Conservation (phyloP, 2,329 filamentous ascomycete species). For the Didymella glomerata region DNA sequence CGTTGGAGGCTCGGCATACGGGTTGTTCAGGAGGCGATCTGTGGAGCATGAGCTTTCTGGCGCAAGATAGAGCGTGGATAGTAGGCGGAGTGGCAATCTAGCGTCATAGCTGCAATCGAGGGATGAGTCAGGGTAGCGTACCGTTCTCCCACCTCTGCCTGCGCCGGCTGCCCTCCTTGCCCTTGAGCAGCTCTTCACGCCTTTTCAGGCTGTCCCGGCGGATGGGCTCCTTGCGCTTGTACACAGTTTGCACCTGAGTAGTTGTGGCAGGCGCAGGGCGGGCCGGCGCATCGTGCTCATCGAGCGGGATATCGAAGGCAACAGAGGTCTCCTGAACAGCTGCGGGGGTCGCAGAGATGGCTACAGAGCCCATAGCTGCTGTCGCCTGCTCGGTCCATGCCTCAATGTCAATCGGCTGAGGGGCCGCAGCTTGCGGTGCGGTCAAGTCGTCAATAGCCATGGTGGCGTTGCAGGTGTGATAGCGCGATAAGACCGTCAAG, state of each 20-base stretch:
- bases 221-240: slow-evolving; percentile 63
- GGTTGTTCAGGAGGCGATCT: slow-evolving; percentile 89
- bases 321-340: slow-evolving; percentile 63
- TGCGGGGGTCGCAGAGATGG: slow-evolving; percentile 48
- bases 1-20: slow-evolving; percentile 82
- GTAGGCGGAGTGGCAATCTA: too few species aligned
- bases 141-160: slow-evolving; percentile 95
- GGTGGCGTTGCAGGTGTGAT: slow-evolving; percentile 28
- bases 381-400: slow-evolving; percentile 60
- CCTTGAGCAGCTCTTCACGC: slow-evolving; percentile 81
- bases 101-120: too few species aligned
- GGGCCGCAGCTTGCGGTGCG: slow-evolving; percentile 31
- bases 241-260: slow-evolving; percentile 57
- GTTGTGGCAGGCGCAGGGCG: slow-evolving; percentile 44
- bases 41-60: slow-evolving; percentile 1
- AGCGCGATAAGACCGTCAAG: slow-evolving; percentile 8
- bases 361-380: slow-evolving; percentile 52
- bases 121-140: slow-evolving; percentile 50
- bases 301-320: slow-evolving; percentile 78
- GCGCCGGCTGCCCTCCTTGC: slow-evolving; percentile 87
- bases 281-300: slow-evolving; percentile 59
- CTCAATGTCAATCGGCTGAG: slow-evolving; percentile 54
- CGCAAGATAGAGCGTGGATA: too few species aligned
- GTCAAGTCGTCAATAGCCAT: slow-evolving; percentile 47
- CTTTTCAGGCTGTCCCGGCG: slow-evolving; percentile 69